These are phyloP conservation scores for Chlorella sp. DNA, from an alignment of 139 green algal species.

Conservation along the genomic window DNA sequence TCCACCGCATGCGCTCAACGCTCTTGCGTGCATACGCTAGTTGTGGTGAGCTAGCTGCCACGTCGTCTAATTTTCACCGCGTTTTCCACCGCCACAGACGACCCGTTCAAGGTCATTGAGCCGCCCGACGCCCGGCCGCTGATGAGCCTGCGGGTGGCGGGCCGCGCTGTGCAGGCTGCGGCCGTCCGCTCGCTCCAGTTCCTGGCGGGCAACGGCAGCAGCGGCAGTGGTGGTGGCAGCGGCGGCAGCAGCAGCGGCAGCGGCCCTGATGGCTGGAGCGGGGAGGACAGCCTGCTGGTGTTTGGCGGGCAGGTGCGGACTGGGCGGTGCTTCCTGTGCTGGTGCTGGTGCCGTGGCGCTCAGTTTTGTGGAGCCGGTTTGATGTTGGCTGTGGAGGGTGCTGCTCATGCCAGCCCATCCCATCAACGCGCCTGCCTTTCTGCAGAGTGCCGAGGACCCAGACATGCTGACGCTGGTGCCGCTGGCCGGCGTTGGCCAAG, in stretches of 20 bases:
- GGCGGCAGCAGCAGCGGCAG: not conserved
- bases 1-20: no score
- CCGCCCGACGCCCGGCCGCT: conserved; percentile 27
- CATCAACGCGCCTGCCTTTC: no score
- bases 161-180: conserved; percentile 17
- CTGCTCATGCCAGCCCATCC: no score
- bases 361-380: no score
- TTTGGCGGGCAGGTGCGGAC: conserved; percentile 68
- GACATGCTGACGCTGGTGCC: conserved; percentile 71
- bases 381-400: no score
- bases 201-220: conserved; percentile 32
- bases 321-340: no score
- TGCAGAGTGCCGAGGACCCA: conserved; percentile 51
- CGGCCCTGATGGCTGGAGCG: not conserved
- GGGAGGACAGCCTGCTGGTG: conserved; percentile 65
- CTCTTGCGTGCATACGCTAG: no score
- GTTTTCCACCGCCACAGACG: not conserved
- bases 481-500: conserved; percentile 27
- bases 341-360: no score
- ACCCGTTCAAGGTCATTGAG: conserved; percentile 14
- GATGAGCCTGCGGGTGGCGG: conserved; percentile 36
- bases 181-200: conserved; percentile 51
- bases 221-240: not conserved
- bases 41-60: no score
- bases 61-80: not conserved